Base-by-base conservation (phyloP, 345 rosid genomes). In the Anacardium occidentale region DNA sequence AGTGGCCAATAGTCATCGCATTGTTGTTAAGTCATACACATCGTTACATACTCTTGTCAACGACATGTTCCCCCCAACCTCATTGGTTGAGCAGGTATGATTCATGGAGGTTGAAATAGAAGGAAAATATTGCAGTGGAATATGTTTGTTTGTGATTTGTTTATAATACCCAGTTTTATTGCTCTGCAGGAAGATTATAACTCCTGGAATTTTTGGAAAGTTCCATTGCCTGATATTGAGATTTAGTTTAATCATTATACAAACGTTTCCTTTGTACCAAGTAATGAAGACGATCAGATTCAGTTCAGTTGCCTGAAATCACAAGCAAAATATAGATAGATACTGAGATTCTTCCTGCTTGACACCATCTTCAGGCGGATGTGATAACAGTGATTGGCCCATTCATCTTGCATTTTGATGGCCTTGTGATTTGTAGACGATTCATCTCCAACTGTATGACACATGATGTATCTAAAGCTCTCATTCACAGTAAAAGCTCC, bases 41-140 rank as follows among this genome's bases (percentile, higher is more conserved):
- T 89, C 93, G 24, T 85, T 93, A 50, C 98, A 93, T 80, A 89
- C 92, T 3, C 97, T 93, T 29, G 98, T 88, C 42, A 83, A 93
- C 32, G 98, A 91, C 85, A 93, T 93, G 93, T 93, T 93, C 53
- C 93, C 98, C 11, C 93, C 98, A 22, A 89, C 95, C 47, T 86
- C 90, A 3, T 77, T 85, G 72, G 84, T 81, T 52, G 98, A 91
- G 81, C 97, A 87, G 97, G 98, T 91, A 76, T 66, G 53, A 37
- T 37, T 37, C 42, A 37, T 50, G 26, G 10, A 73, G 65, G n/a
- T 22, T 7, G 47, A 70, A 22, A 40, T 15, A 18, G 48, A 65
- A 65, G 15, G 14, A 7, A 29, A n/a, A 48, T 7, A 37, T 37
- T 14, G 58, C 21, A 53, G 53, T 32, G 12, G 17, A 32, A 64